Conservation (phyloP, 169 alveolate species). For the Sarcocystis neurona region DNA sequence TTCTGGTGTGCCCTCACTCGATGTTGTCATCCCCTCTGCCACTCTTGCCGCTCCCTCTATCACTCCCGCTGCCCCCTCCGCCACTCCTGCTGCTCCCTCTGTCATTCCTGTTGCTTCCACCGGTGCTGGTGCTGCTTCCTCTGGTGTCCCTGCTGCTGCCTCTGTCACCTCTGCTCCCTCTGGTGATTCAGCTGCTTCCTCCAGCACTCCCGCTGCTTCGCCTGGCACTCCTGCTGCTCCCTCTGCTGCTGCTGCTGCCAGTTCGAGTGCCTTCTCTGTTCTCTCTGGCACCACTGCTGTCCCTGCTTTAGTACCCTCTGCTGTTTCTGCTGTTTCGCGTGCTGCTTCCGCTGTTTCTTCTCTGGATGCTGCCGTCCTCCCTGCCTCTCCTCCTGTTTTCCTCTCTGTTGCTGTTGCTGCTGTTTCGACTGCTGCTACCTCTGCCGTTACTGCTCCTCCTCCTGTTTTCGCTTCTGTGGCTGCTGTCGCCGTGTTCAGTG, state of each 20-base stretch:
- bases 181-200: neutral
- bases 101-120: neutral
- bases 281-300: constrained; percentile 6
- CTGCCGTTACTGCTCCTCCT: neutral
- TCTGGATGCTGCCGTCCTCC: neutral
- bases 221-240: constrained; percentile 26
- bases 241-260: neutral
- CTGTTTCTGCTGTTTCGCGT: neutral
- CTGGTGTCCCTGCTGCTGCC: neutral
- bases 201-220: neutral
- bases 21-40: neutral
- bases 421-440: constrained; percentile 5
- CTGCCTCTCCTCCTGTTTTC: neutral
- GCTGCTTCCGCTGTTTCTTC: neutral
- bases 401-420: constrained; percentile 34
- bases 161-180: neutral
- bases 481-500: constrained; percentile 5
- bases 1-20: neutral
- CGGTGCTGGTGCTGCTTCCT: neutral
- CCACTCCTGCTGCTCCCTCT: constrained; percentile 6
- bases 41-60: neutral
- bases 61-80: constrained; percentile 20
- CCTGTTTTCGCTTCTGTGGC: constrained; percentile 1
- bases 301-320: neutral
- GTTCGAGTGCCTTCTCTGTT: neutral